Evolutionary conservation across 78 protist genomes (phyloP), one percentile per base, ranked within the genome.

Genomic region (Pigoraptor vietnamica): DNA sequence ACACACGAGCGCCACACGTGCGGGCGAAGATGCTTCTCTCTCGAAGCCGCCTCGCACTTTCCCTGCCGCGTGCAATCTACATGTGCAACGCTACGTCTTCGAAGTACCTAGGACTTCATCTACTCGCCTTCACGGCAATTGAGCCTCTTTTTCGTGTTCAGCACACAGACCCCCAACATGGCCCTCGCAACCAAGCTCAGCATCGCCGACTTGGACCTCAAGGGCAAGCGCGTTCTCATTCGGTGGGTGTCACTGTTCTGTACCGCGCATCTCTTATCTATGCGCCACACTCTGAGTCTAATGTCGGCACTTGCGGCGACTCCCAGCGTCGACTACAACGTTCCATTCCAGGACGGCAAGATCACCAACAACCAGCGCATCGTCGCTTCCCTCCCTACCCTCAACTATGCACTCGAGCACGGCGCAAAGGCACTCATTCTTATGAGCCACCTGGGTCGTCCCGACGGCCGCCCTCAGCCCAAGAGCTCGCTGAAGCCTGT

Each of bases 371-470:
- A 90, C 81, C 89, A 89, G 24, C 95, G 99, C 92, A 98, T 99
- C 39, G 96, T 67, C 23, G 98, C 97, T 0, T 94, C 99, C 35
- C 81, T 99, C 24, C 99, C 99, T 48, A 97, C 99, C n/a, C 33
- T 93, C 90, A 84, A 92, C 39, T 32, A 39, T 33, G 81, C 81
- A 23, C 86, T 92, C 24, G 89, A 37, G 35, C 38, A 37, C 25
- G 90, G 95, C 37, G 98, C 98, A 0, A 90, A 90, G 91, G 0
- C 94, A 23, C 95, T 98, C 67, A 94, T 99, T 24, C 94, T 98
- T 82, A 95, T 96, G 97, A 93, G 98, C 81, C 99, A 99, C 94
- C 94, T 99, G 21, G 99, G 99, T 87, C 96, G 99, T 38, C 99
- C 99, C 86, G 98, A 97, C 35, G 99, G 99, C 33, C 24, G 10